Conservation (phyloP, 1,284 basidiomycete genomes). For the Wallemia ichthyophaga region DNA sequence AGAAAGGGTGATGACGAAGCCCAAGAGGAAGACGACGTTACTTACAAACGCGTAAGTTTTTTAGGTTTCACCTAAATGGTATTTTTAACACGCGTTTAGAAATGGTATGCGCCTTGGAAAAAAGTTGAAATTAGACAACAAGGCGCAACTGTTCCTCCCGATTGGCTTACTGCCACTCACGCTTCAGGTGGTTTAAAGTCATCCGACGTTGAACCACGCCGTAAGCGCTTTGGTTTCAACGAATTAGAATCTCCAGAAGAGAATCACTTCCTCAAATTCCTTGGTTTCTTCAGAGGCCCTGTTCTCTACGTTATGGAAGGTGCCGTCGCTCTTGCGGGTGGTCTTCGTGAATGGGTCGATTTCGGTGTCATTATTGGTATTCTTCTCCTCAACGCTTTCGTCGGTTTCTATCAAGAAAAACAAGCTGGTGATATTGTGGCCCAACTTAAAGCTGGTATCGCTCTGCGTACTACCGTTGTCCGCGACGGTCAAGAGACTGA, state of each 20-base stretch:
- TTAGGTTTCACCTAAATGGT: too few species aligned
- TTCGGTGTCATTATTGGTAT: slow-evolving; percentile 16
- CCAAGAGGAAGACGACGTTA: background rate
- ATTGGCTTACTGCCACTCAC: background rate
- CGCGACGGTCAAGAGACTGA: slow-evolving; percentile 22
- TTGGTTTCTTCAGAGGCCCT: slow-evolving; percentile 13
- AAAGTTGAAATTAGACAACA: background rate
- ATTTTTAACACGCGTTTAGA: background rate
- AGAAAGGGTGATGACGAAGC: background rate
- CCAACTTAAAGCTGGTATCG: slow-evolving; percentile 26
- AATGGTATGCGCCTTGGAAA: background rate
- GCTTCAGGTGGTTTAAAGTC: background rate
- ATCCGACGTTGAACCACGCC: background rate
- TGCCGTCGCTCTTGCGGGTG: slow-evolving; percentile 14
- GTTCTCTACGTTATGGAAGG: slow-evolving; percentile 19
- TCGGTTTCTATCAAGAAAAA: slow-evolving; percentile 15
- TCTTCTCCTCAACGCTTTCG: slow-evolving; percentile 14
- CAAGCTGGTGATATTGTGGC: slow-evolving; percentile 23
- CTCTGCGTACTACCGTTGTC: slow-evolving; percentile 20
- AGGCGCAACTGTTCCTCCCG: background rate
- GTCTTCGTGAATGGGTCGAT: slow-evolving; percentile 16
- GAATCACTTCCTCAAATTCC: slow-evolving; percentile 10
- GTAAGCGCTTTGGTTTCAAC: slow-evolving; percentile 14
- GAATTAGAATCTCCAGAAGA: slow-evolving; percentile 15
- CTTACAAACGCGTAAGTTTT: background rate